A percentile compares a stretch with the other conserved stretches of the same genome.
These are phyloP conservation scores for Pichia cactophila DNA, from an alignment of 1,139 yeast genomes.

Conservation along the genomic window DNA sequence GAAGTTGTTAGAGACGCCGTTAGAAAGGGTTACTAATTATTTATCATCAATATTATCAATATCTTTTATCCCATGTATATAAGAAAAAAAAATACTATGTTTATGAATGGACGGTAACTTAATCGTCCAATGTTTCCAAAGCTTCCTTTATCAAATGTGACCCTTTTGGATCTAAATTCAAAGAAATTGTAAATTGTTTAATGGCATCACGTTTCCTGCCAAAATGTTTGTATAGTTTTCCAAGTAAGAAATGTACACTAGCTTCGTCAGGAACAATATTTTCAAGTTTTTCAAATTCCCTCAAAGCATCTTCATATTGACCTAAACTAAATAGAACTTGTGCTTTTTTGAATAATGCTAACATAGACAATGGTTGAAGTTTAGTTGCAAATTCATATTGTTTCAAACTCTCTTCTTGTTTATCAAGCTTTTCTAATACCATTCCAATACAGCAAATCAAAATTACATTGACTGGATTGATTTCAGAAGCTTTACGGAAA, in stretches of 20 bases:
- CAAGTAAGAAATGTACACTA: constrained; percentile 81
- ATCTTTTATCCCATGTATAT: constrained; percentile 4
- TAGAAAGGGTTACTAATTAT: constrained; percentile 42
- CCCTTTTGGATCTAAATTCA: constrained; percentile 91
- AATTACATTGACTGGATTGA: constrained; percentile 86
- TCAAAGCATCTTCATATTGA: constrained; percentile 63
- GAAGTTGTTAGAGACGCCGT: constrained; percentile 42
- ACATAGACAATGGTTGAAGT: constrained; percentile 77
- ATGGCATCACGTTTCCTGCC: constrained; percentile 74
- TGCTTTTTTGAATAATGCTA: constrained; percentile 86
- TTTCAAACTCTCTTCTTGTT: constrained; percentile 63
- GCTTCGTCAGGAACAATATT: constrained; percentile 91
- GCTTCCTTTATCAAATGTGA: constrained; percentile 82
- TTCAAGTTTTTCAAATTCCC: constrained; percentile 63
- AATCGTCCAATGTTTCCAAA: constrained; percentile 42
- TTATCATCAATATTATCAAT: background rate
- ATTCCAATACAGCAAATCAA: constrained; percentile 91
- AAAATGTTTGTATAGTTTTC: constrained; percentile 75
- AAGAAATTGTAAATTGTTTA: constrained; percentile 79
- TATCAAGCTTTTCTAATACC: constrained; percentile 74
- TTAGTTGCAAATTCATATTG: constrained; percentile 82
- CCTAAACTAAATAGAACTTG: constrained; percentile 69
- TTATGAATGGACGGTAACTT: background rate
- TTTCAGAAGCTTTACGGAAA: constrained; percentile 78
- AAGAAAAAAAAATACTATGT: background rate